Conservation (phyloP, 176 grass and related monocot genomes). For the Metroxylon sagu region DNA sequence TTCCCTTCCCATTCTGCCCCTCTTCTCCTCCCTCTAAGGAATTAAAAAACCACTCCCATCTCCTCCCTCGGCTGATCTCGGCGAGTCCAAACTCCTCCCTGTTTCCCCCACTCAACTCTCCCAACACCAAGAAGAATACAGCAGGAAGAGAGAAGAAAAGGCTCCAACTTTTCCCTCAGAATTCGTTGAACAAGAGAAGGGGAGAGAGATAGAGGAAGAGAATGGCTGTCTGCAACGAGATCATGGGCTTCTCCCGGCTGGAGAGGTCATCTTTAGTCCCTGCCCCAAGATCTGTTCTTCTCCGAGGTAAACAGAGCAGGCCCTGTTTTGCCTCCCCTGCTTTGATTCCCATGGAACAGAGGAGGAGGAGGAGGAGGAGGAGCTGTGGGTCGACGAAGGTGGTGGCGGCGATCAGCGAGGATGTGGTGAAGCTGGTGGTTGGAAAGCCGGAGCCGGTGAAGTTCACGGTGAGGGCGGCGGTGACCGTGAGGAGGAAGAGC, state of each 20-base stretch:
- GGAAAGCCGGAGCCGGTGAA: conserved; percentile 29
- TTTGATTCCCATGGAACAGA: neutral
- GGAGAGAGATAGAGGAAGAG: neutral
- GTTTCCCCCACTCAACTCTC: neutral
- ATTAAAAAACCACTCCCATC: too few species aligned
- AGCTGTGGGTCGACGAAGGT: neutral
- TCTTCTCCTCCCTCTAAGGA: too few species aligned
- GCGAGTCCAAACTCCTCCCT: too few species aligned
- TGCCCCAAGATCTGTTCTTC: neutral
- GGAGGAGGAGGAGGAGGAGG: neutral
- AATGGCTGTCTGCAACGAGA: conserved; percentile 34
- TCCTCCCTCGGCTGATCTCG: too few species aligned
- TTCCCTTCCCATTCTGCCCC: too few species aligned
- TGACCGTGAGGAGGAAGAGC: conserved; percentile 85
- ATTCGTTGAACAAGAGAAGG: neutral
- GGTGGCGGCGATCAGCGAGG: conserved; percentile 70
- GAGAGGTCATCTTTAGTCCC: conserved; percentile 4
- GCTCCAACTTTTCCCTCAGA: neutral
- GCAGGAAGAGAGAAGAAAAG: neutral
- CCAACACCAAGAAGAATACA: neutral
- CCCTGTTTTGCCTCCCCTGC: conserved; percentile 31
- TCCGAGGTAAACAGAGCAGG: conserved; percentile 11
- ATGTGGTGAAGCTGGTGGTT: conserved; percentile 33
- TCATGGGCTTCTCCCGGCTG: conserved; percentile 9
- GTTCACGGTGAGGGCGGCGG: conserved; percentile 54